Percentiles rank a stretch among this genome's conserved stretches.
phyloP scores from a whole-genome alignment of 768 basidiomycete species.

The Mycena sanguinolenta region DNA sequence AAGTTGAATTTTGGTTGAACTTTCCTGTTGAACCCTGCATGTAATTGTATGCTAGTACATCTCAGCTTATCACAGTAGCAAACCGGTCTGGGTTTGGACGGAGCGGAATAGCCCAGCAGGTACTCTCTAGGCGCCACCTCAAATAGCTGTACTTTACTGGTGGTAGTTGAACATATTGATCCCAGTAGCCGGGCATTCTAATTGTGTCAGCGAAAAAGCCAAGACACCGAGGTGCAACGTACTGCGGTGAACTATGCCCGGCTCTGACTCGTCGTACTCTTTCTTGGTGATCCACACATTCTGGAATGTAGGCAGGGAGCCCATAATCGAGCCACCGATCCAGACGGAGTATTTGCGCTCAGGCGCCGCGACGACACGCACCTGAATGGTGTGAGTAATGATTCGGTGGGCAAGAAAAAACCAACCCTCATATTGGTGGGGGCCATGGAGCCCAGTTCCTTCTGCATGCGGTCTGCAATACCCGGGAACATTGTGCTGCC shows the following conservation, averaged over 20 bases:
- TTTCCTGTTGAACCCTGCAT: too few relatives aligned
- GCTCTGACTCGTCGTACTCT: slow-evolving; percentile 20
- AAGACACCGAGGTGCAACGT: not conserved
- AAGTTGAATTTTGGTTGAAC: too few relatives aligned
- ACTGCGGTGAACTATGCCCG: slow-evolving; percentile 22
- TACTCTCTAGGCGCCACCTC: too few relatives aligned
- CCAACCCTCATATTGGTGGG: slow-evolving; percentile 75
- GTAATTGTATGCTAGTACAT: too few relatives aligned
- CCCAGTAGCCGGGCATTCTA: too few relatives aligned
- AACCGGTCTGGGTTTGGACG: too few relatives aligned
- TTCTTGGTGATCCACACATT: slow-evolving; percentile 16
- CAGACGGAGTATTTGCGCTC: slow-evolving; percentile 72
- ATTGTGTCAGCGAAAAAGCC: too few relatives aligned
- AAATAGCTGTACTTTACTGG: too few relatives aligned
- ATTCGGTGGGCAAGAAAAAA: not conserved
- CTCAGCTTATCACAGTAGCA: too few relatives aligned
- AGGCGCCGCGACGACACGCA: slow-evolving; percentile 67
- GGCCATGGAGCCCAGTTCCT: slow-evolving; percentile 73
- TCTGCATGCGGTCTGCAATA: slow-evolving; percentile 74
- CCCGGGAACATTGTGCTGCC: slow-evolving; percentile 27
- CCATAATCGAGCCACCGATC: slow-evolving; percentile 19
- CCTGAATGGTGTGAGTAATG: not conserved
- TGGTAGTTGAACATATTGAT: too few relatives aligned
- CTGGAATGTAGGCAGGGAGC: slow-evolving; percentile 15
- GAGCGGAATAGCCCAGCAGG: too few relatives aligned